Conservation (phyloP, 306 rosid species). For the Prunus armeniaca region DNA sequence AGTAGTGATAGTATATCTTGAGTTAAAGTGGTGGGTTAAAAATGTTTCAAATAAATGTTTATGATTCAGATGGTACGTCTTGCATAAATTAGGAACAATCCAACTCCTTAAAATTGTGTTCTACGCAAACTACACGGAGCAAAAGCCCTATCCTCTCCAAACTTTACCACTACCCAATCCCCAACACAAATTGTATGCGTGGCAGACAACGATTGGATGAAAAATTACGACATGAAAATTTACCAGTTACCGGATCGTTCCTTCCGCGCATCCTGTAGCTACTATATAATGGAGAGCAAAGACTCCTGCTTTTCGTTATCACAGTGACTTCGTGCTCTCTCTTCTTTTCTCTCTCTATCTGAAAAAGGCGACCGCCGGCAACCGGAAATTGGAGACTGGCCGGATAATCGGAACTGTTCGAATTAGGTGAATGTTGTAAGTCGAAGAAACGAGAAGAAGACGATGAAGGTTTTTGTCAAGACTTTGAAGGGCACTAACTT, state of each 20-base stretch:
- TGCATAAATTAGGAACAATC: no score
- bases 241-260: background rate
- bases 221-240: background rate
- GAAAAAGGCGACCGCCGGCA: conserved; percentile 17
- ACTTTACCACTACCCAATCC: background rate
- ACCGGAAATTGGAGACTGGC: conserved; percentile 18
- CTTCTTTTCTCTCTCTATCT: background rate
- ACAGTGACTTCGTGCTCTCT: conserved; percentile 12
- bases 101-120: no score
- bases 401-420: conserved; percentile 16
- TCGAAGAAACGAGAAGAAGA: conserved; percentile 28
- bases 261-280: background rate
- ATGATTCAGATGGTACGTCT: no score
- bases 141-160: background rate
- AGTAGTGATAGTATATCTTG: no score
- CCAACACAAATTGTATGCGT: background rate
- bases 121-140: no score
- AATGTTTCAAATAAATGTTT: no score
- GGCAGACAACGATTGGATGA: background rate
- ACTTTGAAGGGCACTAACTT: conserved; percentile 72
- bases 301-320: background rate
- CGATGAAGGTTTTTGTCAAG: conserved; percentile 75
- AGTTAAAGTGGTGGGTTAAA: no score
- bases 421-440: background rate
- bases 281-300: background rate